A percentile compares a stretch with the other conserved stretches of the same genome.
These are phyloP conservation scores for Apophysomyces variabilis DNA, from an alignment of 371 early-diverging fungal genomes.

Conservation along the genomic window DNA sequence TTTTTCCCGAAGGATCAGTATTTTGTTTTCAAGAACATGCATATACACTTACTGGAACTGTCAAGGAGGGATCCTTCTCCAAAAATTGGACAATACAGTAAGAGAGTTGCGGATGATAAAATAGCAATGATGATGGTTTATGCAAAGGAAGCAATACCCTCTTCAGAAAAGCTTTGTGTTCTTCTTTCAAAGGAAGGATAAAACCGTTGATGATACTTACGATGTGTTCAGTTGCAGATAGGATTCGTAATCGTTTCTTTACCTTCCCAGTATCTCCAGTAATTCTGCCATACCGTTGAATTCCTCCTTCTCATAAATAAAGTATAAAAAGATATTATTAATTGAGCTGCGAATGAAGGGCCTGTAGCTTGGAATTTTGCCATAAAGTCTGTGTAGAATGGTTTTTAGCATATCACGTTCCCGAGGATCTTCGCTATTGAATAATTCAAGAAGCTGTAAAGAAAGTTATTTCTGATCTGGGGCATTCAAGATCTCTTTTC, in stretches of 20 bases:
- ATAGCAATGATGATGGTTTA: slow-evolving; percentile 86
- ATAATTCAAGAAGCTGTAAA: slow-evolving; percentile 85
- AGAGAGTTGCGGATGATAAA: slow-evolving; percentile 96
- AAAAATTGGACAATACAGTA: slow-evolving; percentile 98
- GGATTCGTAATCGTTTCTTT: neutral
- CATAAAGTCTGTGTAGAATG: slow-evolving; percentile 96
- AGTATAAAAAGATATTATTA: slow-evolving; percentile 96
- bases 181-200: slow-evolving; percentile 96
- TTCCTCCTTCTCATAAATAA: slow-evolving; percentile 93
- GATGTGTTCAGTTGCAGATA: slow-evolving; percentile 31
- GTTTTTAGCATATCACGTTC: slow-evolving; percentile 98
- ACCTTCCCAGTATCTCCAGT: slow-evolving; percentile 93
- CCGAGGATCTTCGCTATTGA: slow-evolving; percentile 97
- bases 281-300: slow-evolving; percentile 98
- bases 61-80: slow-evolving; percentile 94
- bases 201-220: slow-evolving; percentile 96
- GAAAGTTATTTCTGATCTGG: neutral
- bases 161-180: slow-evolving; percentile 94
- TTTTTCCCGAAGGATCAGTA: slow-evolving; percentile 21
- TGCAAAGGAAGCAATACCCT: slow-evolving; percentile 94
- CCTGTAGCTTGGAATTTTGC: slow-evolving; percentile 94
- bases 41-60: slow-evolving; percentile 69
- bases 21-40: neutral
- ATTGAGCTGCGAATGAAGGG: slow-evolving; percentile 96
- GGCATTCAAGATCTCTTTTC: neutral